These are phyloP conservation scores for Podospora conica DNA, from an alignment of 495 filamentous ascomycete species.

Conservation along the genomic window DNA sequence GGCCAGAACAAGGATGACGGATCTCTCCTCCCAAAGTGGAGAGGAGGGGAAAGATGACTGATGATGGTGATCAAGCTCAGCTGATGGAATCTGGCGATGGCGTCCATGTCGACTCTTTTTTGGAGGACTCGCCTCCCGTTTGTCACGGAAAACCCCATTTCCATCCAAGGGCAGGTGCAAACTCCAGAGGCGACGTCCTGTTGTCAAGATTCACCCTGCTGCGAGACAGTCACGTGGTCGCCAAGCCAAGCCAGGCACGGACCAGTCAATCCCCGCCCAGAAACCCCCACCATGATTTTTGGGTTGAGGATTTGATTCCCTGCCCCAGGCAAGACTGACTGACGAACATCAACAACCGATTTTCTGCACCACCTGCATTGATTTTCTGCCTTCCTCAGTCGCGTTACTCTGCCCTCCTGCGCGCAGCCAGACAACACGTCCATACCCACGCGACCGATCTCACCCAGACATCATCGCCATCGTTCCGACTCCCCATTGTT, in stretches of 20 bases:
- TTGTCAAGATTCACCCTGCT: neutral
- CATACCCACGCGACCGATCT: neutral
- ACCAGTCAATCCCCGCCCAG: slow-evolving; percentile 17
- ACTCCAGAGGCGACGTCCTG: neutral
- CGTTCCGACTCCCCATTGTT: slow-evolving; percentile 1
- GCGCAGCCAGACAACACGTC: neutral
- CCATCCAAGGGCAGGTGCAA: neutral
- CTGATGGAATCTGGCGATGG: neutral
- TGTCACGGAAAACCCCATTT: neutral
- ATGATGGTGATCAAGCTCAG: neutral
- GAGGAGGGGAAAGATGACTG: neutral
- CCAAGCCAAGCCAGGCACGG: slow-evolving; percentile 5
- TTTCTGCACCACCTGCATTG: slow-evolving; percentile 2
- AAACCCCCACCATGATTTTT: slow-evolving; percentile 28
- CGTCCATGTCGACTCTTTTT: neutral
- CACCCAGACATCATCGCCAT: slow-evolving; percentile 6
- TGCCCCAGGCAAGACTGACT: neutral
- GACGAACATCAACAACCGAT: slow-evolving; percentile 15
- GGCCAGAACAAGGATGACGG: neutral
- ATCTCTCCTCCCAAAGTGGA: neutral
- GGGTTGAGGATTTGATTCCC: slow-evolving; percentile 23
- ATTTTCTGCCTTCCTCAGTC: slow-evolving; percentile 6
- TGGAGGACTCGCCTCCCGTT: neutral
- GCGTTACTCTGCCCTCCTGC: slow-evolving; percentile 14
- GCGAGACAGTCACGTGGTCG: slow-evolving; percentile 3